Conservation (phyloP, 1,284 basidiomycete genomes). For the Fomes fomentarius region DNA sequence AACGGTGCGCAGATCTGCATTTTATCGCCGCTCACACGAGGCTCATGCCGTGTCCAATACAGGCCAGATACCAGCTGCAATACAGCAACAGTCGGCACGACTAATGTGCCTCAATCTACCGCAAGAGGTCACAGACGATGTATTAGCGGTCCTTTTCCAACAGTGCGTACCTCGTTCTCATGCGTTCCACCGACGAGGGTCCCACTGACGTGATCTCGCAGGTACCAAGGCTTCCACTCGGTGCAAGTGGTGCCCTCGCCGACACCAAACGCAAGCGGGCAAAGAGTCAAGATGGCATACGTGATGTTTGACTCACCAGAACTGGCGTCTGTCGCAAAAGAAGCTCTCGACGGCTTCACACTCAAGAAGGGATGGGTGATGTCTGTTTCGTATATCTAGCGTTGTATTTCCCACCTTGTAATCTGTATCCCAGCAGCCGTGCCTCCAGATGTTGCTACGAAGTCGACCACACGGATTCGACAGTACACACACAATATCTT, state of each 20-base stretch:
- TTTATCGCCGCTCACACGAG: conserved; percentile 6
- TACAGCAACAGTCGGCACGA: conserved; percentile 63
- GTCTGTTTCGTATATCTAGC: conserved; percentile 73
- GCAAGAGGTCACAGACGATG: conserved; percentile 79
- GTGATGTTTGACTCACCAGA: conserved; percentile 75
- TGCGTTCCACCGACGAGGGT: too few relatives aligned
- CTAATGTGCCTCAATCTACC: conserved; percentile 80
- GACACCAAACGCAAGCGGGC: conserved; percentile 61
- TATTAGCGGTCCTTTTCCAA: conserved; percentile 83
- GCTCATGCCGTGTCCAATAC: conserved; percentile 24
- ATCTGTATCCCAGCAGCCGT: conserved; percentile 20
- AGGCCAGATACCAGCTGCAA: conserved; percentile 52
- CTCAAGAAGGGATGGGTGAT: conserved; percentile 84
- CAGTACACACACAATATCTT: too few relatives aligned
- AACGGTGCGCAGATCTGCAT: conserved; percentile 18
- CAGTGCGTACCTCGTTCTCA: conserved; percentile 71
- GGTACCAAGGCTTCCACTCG: conserved; percentile 78
- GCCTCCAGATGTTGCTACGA: conserved; percentile 8
- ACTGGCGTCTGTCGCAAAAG: conserved; percentile 75
- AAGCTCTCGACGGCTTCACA: conserved; percentile 78
- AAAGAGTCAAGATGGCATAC: conserved; percentile 74
- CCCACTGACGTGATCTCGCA: conserved; percentile 29
- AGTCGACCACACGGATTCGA: background rate
- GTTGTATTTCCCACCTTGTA: conserved; percentile 24
- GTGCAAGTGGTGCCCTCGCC: conserved; percentile 70